These are phyloP conservation scores for Malania oleifera DNA, from an alignment of 164 flowering plant species.

Conservation along the genomic window DNA sequence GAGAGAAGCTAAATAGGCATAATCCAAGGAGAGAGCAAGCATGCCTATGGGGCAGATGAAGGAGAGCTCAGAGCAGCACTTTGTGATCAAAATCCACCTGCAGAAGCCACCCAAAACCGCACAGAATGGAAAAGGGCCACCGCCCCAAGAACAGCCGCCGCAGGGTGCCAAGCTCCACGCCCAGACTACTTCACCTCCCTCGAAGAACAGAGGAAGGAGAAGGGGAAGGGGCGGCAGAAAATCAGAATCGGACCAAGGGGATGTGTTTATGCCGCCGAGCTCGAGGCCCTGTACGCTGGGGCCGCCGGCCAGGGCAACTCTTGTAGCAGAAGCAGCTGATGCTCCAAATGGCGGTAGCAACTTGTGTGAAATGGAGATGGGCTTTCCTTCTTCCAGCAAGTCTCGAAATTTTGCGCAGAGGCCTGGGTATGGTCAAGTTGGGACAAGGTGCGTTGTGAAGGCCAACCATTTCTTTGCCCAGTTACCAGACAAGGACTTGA, in stretches of 20 bases:
- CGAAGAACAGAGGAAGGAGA: slow-evolving; percentile 55
- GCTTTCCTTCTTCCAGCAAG: slow-evolving; percentile 72
- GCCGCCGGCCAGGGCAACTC: slow-evolving; percentile 11
- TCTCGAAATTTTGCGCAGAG: slow-evolving; percentile 60
- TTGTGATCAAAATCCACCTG: slow-evolving; percentile 57
- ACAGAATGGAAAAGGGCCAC: slow-evolving; percentile 69
- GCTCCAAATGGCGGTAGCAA: slow-evolving; percentile 29
- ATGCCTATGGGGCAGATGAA: slow-evolving; percentile 88
- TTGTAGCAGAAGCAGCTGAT: slow-evolving; percentile 10
- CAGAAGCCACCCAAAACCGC: slow-evolving; percentile 52
- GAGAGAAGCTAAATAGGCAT: no score
- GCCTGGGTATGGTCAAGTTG: slow-evolving; percentile 79
- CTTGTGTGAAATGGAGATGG: slow-evolving; percentile 38
- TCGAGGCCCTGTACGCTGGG: slow-evolving; percentile 49
- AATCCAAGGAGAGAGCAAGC: slow-evolving; percentile 4
- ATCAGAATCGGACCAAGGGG: slow-evolving; percentile 64
- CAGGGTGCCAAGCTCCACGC: slow-evolving; percentile 30
- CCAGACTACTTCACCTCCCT: slow-evolving; percentile 42
- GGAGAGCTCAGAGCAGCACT: slow-evolving; percentile 73
- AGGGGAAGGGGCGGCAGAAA: slow-evolving; percentile 66
- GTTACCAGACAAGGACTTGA: slow-evolving; percentile 80
- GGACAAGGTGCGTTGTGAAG: slow-evolving; percentile 85
- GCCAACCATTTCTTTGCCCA: slow-evolving; percentile 93
- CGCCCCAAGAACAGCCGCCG: slow-evolving; percentile 40
- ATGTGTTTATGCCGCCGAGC: slow-evolving; percentile 49